Evolutionary conservation across 1,284 basidiomycete species (phyloP), one percentile per base, ranked within the genome.

Genomic region (Heterobasidion occidentale): DNA sequence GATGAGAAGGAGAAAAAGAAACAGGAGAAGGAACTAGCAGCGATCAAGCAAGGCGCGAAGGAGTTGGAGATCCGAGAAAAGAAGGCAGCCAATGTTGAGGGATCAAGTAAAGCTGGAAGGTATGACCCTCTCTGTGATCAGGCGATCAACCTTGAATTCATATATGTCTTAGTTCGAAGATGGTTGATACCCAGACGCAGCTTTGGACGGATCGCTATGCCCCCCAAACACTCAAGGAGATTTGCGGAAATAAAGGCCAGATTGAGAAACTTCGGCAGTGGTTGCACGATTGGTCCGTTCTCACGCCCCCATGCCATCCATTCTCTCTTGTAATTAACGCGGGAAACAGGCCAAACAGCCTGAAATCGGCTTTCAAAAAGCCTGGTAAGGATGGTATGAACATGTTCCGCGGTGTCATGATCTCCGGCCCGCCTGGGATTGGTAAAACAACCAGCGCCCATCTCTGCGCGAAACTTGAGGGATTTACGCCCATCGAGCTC

Each of bases 371-470:
- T 1, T 98, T 98, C 74, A 98, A 94, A 73, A 97, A 96, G 68
- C 94, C 94, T 0, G 96, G 96, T 1, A 96, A 95, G 71, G 84
- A 84, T 59, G 93, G 85, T 0, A 90, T 90, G 83, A 93, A 93
- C 61, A 74, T 87, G 17, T 97, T 81, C 69, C 85, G 94, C 17
- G 94, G 93, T 2, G 81, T 98, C 1, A 75, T 99, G 58, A 86
- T 99, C 59, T 92, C 92, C 1, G 96, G 96, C 0, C 86, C 95
- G 2, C 96, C 96, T 4, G 96, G 97, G 2, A 97, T 98, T 57
- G 96, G 96, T 35, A 99, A 99, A 76, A 99, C 96, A 5, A 98
- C 94, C 0, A 90, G 91, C 58, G 96, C 96, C 1, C 96, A 99
- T 71, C 68, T 99, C 36, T 89, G 92, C 58, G 94, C 96, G 2